A percentile compares a stretch with the other conserved stretches of the same genome.
phyloP scores from a whole-genome alignment of 2,329 filamentous ascomycete species.

The Thyridium curvatum region DNA sequence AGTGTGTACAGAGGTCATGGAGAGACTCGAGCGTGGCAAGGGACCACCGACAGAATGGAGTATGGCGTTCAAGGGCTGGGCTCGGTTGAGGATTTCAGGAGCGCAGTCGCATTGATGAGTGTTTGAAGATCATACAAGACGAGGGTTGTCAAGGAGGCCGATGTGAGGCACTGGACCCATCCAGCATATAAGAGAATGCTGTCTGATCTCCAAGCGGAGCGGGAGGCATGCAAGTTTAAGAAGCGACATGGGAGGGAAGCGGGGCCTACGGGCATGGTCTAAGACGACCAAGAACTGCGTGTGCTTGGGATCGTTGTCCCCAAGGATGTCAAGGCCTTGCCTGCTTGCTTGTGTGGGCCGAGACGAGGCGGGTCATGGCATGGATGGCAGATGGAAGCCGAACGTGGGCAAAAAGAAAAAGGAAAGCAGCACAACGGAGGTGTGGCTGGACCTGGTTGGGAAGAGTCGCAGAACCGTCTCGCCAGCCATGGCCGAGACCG shows the following conservation, averaged over 20 bases:
- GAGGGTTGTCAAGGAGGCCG: constrained; percentile 12
- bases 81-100: constrained; percentile 11
- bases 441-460: neutral
- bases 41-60: too few relatives aligned
- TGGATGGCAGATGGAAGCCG: neutral
- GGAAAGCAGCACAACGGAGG: constrained; percentile 1
- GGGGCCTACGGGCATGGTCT: neutral
- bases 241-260: constrained; percentile 24
- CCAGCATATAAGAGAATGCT: constrained; percentile 3
- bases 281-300: too few relatives aligned
- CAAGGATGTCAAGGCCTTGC: constrained; percentile 4
- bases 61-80: constrained; percentile 4
- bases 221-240: constrained; percentile 35
- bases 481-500: constrained; percentile 26
- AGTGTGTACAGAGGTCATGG: neutral
- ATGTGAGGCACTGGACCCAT: constrained; percentile 9
- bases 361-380: too few relatives aligned
- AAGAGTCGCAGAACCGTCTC: constrained; percentile 2
- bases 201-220: constrained; percentile 27
- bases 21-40: neutral
- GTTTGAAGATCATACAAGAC: constrained; percentile 29
- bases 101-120: constrained; percentile 20
- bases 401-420: neutral
- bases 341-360: neutral
- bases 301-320: constrained; percentile 4